Evolutionary conservation across 2,329 filamentous ascomycete genomes (phyloP).

Genomic region (Trichoderma polysporum): DNA sequence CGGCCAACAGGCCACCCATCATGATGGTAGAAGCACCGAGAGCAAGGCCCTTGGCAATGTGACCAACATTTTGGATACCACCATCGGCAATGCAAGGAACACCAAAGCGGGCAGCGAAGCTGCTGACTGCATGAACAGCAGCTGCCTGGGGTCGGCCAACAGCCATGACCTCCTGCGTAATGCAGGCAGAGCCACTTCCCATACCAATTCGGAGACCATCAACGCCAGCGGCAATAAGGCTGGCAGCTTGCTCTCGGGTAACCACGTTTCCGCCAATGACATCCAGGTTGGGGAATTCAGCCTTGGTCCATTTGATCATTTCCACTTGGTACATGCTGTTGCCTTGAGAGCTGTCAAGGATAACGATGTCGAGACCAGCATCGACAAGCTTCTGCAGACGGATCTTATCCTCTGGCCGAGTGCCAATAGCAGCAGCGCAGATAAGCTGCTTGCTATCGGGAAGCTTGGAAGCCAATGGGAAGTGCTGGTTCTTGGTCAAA

Average conservation of each 20-base stretch:
- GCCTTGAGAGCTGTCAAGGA: constrained; percentile 94
- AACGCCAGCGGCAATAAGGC: constrained; percentile 87
- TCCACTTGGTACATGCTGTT: constrained; percentile 99
- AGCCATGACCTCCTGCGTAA: constrained; percentile 99
- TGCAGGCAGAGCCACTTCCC: constrained; percentile 97
- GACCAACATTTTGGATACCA: constrained; percentile 96
- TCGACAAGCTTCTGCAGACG: constrained; percentile 87
- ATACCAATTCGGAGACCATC: constrained; percentile 98
- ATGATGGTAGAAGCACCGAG: constrained; percentile 94
- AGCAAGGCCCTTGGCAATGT: constrained; percentile 97
- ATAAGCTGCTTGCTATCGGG: constrained; percentile 97
- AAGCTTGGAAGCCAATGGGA: constrained; percentile 93
- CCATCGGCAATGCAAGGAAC: constrained; percentile 98
- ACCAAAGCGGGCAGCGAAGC: constrained; percentile 88
- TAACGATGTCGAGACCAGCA: constrained; percentile 90
- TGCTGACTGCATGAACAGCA: constrained; percentile 83
- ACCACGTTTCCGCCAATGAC: constrained; percentile 99
- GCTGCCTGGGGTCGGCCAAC: constrained; percentile 95
- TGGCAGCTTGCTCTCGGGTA: constrained; percentile 91
- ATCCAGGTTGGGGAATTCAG: constrained; percentile 79
- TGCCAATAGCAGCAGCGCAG: constrained; percentile 92
- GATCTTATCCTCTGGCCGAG: constrained; percentile 86
- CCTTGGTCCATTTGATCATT: constrained; percentile 96
- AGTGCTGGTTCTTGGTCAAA: constrained; percentile 97
- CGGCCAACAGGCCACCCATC: constrained; percentile 98